Percentiles rank a stretch among this genome's conserved stretches.
Evolutionary conservation across 176 grass and related monocot species (phyloP).

Genomic region (Chloris gayana): DNA sequence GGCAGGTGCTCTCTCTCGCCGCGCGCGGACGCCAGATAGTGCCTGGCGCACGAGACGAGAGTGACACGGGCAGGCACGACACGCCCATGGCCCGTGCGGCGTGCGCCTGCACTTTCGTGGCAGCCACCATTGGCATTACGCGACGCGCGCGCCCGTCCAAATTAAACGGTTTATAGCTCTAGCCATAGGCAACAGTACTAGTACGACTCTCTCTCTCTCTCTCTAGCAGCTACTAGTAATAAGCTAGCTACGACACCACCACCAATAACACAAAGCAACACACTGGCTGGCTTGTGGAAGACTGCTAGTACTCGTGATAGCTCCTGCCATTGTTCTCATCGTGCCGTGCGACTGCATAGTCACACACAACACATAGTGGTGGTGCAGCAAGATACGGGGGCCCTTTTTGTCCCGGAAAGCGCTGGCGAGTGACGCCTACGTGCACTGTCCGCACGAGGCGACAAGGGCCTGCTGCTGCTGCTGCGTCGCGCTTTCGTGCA

Average conservation of each 20-base stretch:
- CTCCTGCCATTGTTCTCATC: conserved; percentile 15
- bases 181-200: not conserved
- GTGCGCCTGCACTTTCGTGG: too few species aligned
- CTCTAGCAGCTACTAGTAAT: too few species aligned
- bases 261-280: not conserved
- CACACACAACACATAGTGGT: conserved; percentile 36
- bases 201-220: too few species aligned
- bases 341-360: not conserved
- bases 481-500: conserved; percentile 23
- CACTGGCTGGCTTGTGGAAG: not conserved
- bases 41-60: conserved; percentile 57
- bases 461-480: not conserved
- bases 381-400: conserved; percentile 36
- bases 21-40: conserved; percentile 15
- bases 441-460: conserved; percentile 20
- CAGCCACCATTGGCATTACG: conserved; percentile 1
- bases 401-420: conserved; percentile 32
- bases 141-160: conserved; percentile 4
- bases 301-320: conserved; percentile 26
- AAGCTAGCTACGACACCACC: not conserved
- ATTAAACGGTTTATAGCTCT: conserved; percentile 17
- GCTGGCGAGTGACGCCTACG: conserved; percentile 27
- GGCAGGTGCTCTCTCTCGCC: not conserved
- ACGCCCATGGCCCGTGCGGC: too few species aligned
- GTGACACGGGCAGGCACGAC: conserved; percentile 38